Evolutionary conservation across 108 stramenopile genomes (phyloP), one percentile per base, ranked within the genome.

Genomic region (Fragilaria radians): DNA sequence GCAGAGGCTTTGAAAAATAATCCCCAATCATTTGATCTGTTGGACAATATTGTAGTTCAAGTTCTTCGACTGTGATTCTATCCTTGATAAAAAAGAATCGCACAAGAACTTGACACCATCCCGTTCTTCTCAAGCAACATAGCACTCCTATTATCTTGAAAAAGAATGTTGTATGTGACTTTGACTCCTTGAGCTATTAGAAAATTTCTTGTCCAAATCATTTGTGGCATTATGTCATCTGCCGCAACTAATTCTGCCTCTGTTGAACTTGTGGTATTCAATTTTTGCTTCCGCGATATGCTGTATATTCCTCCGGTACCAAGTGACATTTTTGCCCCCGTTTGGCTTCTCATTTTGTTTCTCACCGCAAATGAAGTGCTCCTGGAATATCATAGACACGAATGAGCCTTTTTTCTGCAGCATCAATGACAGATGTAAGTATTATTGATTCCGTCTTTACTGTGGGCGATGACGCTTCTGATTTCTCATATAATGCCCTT

Each of bases 71-170:
- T 3, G 51, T 36, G 31, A 78, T 48, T 21, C 28, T 51, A 59
- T 72, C 80, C 3, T 62, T 70, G 17, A 82, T 54, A 25, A 67
- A 82, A 70, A 78, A 82, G 51, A 78, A 68, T 33, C 65, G 46
- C 21, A 76, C 53, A 57, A 71, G 22, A 31, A 42, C 69, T 68
- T 0, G 72, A 74, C 2, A 18, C 62, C n/a, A 33, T 48, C 2
- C 77, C 80, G 52, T 78, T 78, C 5, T 61, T 74, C 50, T 82
- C 70, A 1, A 82, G 46, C 5, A 71, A 61, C 46, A 82, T 78
- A 22, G 77, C 48, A 28, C 81, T 82, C 30, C 54, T 48, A 48
- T 82, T 82, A 51, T 78, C 81, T 30, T 73, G 77, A 36, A 52
- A 65, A 2, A 82, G 5, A 0, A 82, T 32, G 67, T 61, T 72